These are phyloP conservation scores for Aspergillus hiratsukae DNA, from an alignment of 2,329 filamentous ascomycete genomes.

Conservation along the genomic window DNA sequence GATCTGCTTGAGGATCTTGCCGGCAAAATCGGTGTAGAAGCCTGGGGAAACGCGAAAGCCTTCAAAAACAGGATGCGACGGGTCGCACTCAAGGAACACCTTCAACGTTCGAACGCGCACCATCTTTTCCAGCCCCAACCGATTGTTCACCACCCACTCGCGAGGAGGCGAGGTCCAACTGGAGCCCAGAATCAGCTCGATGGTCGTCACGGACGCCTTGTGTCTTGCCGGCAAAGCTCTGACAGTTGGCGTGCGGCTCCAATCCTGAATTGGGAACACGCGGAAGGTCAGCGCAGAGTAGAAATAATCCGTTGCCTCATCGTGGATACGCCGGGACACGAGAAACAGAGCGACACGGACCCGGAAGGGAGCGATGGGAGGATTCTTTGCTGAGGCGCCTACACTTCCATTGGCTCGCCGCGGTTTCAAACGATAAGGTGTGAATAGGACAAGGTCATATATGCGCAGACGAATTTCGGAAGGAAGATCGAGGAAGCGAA, in stretches of 20 bases:
- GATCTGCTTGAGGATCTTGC: constrained; percentile 46
- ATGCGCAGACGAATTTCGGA: constrained; percentile 51
- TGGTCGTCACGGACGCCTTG: constrained; percentile 46
- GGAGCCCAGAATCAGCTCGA: constrained; percentile 56
- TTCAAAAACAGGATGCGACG: constrained; percentile 49
- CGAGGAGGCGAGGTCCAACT: constrained; percentile 56
- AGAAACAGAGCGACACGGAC: constrained; percentile 39
- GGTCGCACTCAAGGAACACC: constrained; percentile 57
- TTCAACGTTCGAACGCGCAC: constrained; percentile 46
- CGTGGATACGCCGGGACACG: constrained; percentile 42
- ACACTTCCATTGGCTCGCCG: constrained; percentile 27
- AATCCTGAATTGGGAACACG: constrained; percentile 50
- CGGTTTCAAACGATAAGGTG: constrained; percentile 25
- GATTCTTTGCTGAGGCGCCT: constrained; percentile 35
- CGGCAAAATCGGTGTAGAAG: constrained; percentile 56
- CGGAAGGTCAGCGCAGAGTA: constrained; percentile 51
- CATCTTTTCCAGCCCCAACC: constrained; percentile 49
- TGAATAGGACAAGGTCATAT: constrained; percentile 44
- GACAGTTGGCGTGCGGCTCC: constrained; percentile 42
- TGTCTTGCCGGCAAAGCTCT: constrained; percentile 49
- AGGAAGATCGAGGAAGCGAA: constrained; percentile 51
- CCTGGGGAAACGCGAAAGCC: constrained; percentile 54
- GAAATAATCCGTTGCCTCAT: constrained; percentile 49
- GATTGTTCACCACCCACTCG: constrained; percentile 49
- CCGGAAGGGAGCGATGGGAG: constrained; percentile 27